Percentiles rank a stretch among this genome's conserved stretches.
Evolutionary conservation across 1,284 basidiomycete species (phyloP).

Genomic region (Pseudozyma pruni): DNA sequence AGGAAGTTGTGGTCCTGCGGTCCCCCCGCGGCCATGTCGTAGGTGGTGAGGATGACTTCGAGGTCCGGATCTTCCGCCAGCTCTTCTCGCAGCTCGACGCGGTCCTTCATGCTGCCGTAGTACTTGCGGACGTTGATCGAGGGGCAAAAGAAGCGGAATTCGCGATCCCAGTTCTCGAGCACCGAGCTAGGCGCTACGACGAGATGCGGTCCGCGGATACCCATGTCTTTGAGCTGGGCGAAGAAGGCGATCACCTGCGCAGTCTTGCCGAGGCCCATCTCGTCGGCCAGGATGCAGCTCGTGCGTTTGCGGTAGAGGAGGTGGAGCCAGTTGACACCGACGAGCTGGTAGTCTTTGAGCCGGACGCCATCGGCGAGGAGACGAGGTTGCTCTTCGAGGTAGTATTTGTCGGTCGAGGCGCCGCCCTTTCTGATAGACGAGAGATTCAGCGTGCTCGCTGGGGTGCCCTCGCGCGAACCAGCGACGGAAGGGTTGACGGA

Average conservation of each 20-base stretch:
- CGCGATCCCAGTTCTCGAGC: constrained; percentile 97
- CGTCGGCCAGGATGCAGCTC: constrained; percentile 94
- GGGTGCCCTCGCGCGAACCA: constrained; percentile 38
- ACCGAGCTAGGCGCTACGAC: constrained; percentile 92
- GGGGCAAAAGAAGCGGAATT: constrained; percentile 91
- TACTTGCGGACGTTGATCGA: constrained; percentile 86
- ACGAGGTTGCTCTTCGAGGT: constrained; percentile 80
- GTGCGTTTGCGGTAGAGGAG: constrained; percentile 82
- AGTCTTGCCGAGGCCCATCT: constrained; percentile 87
- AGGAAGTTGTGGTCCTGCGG: constrained; percentile 90
- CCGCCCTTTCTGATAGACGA: constrained; percentile 50
- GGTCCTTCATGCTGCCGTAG: constrained; percentile 90
- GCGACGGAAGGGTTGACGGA: constrained; percentile 28
- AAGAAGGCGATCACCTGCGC: constrained; percentile 98
- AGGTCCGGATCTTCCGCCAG: constrained; percentile 75
- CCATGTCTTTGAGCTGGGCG: constrained; percentile 83
- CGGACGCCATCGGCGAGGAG: constrained; percentile 77
- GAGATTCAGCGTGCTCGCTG: constrained; percentile 45
- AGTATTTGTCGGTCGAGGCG: constrained; percentile 61
- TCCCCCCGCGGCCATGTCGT: constrained; percentile 86
- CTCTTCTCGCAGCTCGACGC: constrained; percentile 79
- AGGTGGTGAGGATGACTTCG: constrained; percentile 95
- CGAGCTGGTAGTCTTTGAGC: constrained; percentile 94
- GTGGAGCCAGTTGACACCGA: constrained; percentile 98
- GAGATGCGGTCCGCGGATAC: constrained; percentile 83